A percentile compares a stretch with the other conserved stretches of the same genome.
Evolutionary conservation across 176 grass and related monocot species (phyloP).

Genomic region (Musa itinerans): DNA sequence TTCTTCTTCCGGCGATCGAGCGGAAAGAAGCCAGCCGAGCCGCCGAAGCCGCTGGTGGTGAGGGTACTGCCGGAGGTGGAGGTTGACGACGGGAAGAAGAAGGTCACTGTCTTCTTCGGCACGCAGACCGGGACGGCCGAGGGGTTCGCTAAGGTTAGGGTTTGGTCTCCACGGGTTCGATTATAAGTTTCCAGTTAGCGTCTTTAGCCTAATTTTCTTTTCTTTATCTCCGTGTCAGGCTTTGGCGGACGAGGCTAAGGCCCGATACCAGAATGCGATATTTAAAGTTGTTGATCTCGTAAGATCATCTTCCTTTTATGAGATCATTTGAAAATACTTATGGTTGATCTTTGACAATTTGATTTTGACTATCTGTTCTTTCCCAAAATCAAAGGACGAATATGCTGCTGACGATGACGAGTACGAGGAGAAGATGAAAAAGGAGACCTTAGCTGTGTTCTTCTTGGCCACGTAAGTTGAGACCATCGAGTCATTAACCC

Average conservation of each 20-base stretch:
- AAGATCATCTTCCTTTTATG: conserved; percentile 14
- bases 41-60: background rate
- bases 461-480: conserved; percentile 71
- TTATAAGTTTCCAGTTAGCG: background rate
- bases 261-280: conserved; percentile 61
- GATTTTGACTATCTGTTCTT: background rate
- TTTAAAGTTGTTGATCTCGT: conserved; percentile 89
- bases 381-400: conserved; percentile 45
- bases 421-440: conserved; percentile 67
- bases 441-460: conserved; percentile 63
- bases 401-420: conserved; percentile 81
- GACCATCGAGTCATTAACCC: background rate
- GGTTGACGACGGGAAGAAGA: conserved; percentile 51
- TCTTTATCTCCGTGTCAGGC: conserved; percentile 29
- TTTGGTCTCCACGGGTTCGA: background rate
- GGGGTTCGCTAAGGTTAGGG: conserved; percentile 81
- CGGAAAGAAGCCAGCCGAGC: background rate
- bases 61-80: conserved; percentile 34
- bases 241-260: conserved; percentile 67
- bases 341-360: background rate
- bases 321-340: background rate
- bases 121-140: conserved; percentile 94
- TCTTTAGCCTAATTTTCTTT: background rate
- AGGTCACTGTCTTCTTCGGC: conserved; percentile 70
- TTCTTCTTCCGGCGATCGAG: conserved; percentile 42